Conservation (phyloP, 2,329 filamentous ascomycete genomes). For the Neobulgaria alba region DNA sequence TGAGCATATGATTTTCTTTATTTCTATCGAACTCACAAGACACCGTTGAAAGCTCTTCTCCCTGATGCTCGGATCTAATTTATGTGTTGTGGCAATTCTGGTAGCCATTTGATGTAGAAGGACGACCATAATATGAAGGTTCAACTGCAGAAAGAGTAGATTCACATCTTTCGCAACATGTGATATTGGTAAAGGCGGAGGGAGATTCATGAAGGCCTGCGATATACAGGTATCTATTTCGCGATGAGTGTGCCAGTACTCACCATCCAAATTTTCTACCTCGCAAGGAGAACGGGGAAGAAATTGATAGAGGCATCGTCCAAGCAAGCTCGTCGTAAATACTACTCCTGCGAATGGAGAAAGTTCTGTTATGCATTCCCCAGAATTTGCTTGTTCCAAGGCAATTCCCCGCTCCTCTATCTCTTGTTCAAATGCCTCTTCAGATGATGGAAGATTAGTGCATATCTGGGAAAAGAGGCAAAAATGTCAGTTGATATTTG, state of each 20-base stretch:
- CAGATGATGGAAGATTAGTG: constrained; percentile 71
- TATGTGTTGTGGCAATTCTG: constrained; percentile 69
- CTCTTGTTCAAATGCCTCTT: constrained; percentile 65
- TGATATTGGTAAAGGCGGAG: constrained; percentile 65
- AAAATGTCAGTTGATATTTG: no score
- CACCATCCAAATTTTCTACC: constrained; percentile 62
- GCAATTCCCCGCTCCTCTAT: constrained; percentile 53
- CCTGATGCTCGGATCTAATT: constrained; percentile 54
- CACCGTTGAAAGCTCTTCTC: constrained; percentile 65
- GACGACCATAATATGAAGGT: constrained; percentile 78
- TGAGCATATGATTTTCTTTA: constrained; percentile 74
- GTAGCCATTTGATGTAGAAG: constrained; percentile 84
- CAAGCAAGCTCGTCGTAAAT: constrained; percentile 70
- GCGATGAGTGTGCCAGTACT: constrained; percentile 81
- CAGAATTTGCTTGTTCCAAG: constrained; percentile 51
- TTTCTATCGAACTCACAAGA: constrained; percentile 73
- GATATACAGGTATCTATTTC: constrained; percentile 73
- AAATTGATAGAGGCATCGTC: constrained; percentile 70
- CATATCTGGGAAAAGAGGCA: no score
- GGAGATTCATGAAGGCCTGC: constrained; percentile 70
- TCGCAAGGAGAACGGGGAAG: constrained; percentile 65
- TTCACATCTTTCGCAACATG: constrained; percentile 58
- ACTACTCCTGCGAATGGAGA: constrained; percentile 66
- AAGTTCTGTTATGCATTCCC: constrained; percentile 45
- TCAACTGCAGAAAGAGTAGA: constrained; percentile 77